These are phyloP conservation scores for Mallotus repandus DNA, from an alignment of 441 rosid genomes.

Conservation along the genomic window DNA sequence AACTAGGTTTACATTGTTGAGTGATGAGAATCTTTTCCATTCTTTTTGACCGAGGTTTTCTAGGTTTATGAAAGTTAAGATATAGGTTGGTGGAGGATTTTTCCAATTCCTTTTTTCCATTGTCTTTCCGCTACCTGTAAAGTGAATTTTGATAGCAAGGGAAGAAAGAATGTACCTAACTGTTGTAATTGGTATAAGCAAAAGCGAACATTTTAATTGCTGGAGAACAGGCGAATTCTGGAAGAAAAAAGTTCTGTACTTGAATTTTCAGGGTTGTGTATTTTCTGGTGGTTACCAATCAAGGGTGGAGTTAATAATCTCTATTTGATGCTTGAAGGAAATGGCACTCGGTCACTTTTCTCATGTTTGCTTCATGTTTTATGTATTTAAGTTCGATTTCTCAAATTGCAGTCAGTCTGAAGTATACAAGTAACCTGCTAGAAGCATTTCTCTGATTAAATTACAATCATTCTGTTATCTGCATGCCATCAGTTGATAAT, in stretches of 20 bases:
- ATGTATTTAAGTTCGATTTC: not conserved
- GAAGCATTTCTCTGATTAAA: no score
- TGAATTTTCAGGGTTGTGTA: not conserved
- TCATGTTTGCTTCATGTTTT: not conserved
- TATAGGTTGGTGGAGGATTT: conserved; percentile 41
- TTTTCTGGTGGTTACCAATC: not conserved
- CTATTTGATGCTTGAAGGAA: not conserved
- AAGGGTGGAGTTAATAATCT: not conserved
- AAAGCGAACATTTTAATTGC: conserved; percentile 31
- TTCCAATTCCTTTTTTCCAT: conserved; percentile 20
- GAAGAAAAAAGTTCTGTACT: not conserved
- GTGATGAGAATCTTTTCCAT: conserved; percentile 46
- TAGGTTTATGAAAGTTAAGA: conserved; percentile 41
- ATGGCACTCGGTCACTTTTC: not conserved
- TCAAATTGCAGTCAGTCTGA: not conserved
- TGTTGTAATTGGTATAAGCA: conserved; percentile 59
- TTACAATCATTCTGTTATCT: not conserved
- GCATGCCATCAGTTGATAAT: not conserved
- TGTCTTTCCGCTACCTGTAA: conserved; percentile 48
- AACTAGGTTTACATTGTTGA: conserved; percentile 34
- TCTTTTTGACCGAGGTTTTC: conserved; percentile 31
- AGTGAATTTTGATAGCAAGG: conserved; percentile 63
- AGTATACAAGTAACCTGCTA: no score
- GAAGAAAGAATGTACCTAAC: conserved; percentile 41
- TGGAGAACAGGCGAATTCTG: not conserved